Base-by-base conservation (phyloP, 2,329 filamentous ascomycete genomes). In the Neoscytalidium dimidiatum region DNA sequence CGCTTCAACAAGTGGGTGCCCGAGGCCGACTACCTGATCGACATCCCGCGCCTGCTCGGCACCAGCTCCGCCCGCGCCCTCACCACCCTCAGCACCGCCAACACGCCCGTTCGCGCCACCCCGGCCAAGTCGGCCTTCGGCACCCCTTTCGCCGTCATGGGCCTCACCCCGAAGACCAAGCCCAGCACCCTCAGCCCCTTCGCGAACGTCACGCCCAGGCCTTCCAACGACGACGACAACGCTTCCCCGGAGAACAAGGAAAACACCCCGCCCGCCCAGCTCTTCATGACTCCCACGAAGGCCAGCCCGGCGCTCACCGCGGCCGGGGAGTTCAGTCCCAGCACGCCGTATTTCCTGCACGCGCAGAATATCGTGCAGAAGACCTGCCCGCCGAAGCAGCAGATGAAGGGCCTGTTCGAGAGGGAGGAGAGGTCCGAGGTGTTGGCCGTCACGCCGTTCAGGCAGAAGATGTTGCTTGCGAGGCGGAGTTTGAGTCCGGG, bases 351-450 rank as follows among this genome's bases (percentile, higher is more conserved):
- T 69, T 81, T 80, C 67, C 73, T 79, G 26, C 78, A 79, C 67
- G 78, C 76, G 41, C 74, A 75, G 66, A 75, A 75, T 38, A 69
- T 84, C 17, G 77, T 82, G 3, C 83, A 85, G 64, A 80, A 83
- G 70, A 86, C 84, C 0, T 84, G 82, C 65, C 85, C 85, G 1
- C 83, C 84, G 0, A 86, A 86, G 71, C 81, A 83, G 69, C 33
- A 17, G 23, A 44, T 58, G 13, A 61, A 52, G 41, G 52, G 62
- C 13, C 14, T 69, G 26, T 69, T 70, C 41, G 53, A 62, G 3
- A 17, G 56, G 49, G 43, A 21, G 19, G 33, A 3, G 29, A 26
- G 23, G 26, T 4, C 11, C 56, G 38, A 11, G 51, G 28, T 17
- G 1, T 7, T 31, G 11, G 52, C 29, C 1, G 52, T 56, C 23